Percentiles rank a stretch among this genome's conserved stretches.
These are phyloP conservation scores for Aureobasidium melanogenum DNA, from an alignment of 2,329 filamentous ascomycete genomes.

Conservation along the genomic window DNA sequence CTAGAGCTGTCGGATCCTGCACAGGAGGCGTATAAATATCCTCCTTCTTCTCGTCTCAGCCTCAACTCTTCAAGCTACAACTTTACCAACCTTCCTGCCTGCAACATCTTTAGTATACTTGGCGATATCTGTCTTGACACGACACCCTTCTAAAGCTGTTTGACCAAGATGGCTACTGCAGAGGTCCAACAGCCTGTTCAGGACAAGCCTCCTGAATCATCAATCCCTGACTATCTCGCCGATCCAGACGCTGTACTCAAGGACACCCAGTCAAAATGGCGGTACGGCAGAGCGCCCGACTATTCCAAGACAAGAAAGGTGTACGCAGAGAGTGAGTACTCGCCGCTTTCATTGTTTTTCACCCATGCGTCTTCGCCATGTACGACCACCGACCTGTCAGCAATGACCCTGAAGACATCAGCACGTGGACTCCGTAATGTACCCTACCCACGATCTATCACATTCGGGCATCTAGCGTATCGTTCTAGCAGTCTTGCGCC, in stretches of 20 bases:
- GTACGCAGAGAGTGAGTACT: conserved; percentile 47
- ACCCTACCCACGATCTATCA: neutral
- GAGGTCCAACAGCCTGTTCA: conserved; percentile 18
- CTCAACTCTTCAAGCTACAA: neutral
- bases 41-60: neutral
- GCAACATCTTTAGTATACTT: neutral
- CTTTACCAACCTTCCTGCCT: neutral
- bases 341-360: neutral
- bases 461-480: neutral
- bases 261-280: conserved; percentile 47
- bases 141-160: neutral
- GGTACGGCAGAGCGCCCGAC: conserved; percentile 52
- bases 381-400: conserved; percentile 1
- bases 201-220: conserved; percentile 26
- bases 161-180: conserved; percentile 20
- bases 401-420: neutral
- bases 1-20: neutral
- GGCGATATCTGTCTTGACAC: neutral
- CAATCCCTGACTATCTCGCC: conserved; percentile 49
- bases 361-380: neutral
- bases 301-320: conserved; percentile 55
- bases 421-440: too few relatives aligned
- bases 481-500: neutral
- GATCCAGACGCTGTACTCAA: conserved; percentile 51
- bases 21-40: conserved; percentile 1